A percentile compares a stretch with the other conserved stretches of the same genome.
Conservation (phyloP, 371 early-diverging fungal species). For the Haplosporangium sp. region DNA sequence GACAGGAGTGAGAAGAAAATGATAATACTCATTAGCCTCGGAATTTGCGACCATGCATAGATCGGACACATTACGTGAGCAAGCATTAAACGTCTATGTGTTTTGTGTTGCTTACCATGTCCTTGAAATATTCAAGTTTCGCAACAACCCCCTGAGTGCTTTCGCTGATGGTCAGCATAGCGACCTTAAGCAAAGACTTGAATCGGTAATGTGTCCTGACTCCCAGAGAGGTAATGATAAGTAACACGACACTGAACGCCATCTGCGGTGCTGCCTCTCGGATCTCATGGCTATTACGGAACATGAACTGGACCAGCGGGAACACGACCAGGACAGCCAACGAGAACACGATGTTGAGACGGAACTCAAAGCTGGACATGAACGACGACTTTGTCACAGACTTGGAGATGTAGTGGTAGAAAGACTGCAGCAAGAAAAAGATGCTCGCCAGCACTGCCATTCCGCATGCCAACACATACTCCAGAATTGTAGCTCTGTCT, state of each 20-base stretch:
- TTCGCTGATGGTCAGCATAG: slow-evolving; percentile 19
- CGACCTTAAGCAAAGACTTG: slow-evolving; percentile 25
- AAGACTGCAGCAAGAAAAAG: slow-evolving; percentile 29
- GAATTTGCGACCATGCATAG: neutral
- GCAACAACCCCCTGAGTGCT: slow-evolving; percentile 15
- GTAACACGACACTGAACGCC: slow-evolving; percentile 16
- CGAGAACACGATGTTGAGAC: slow-evolving; percentile 22
- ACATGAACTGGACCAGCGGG: slow-evolving; percentile 25
- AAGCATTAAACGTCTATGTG: neutral
- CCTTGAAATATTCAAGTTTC: slow-evolving; percentile 41
- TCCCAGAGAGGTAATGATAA: slow-evolving; percentile 15
- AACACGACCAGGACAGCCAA: slow-evolving; percentile 10
- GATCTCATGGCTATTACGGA: slow-evolving; percentile 16
- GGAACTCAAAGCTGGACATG: slow-evolving; percentile 38
- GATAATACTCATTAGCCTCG: neutral
- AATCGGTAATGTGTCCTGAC: slow-evolving; percentile 30
- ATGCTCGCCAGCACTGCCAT: slow-evolving; percentile 22
- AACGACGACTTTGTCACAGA: slow-evolving; percentile 31
- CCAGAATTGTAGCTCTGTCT: slow-evolving; percentile 7
- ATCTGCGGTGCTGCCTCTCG: slow-evolving; percentile 28
- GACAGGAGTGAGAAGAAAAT: neutral
- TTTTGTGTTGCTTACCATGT: slow-evolving; percentile 16
- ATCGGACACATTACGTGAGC: neutral
- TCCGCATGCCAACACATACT: slow-evolving; percentile 24
- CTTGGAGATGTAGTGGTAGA: slow-evolving; percentile 36